Evolutionary conservation across 208 protist species (phyloP), one percentile per base, ranked within the genome.

Genomic region (Vickermania spadyakhi): DNA sequence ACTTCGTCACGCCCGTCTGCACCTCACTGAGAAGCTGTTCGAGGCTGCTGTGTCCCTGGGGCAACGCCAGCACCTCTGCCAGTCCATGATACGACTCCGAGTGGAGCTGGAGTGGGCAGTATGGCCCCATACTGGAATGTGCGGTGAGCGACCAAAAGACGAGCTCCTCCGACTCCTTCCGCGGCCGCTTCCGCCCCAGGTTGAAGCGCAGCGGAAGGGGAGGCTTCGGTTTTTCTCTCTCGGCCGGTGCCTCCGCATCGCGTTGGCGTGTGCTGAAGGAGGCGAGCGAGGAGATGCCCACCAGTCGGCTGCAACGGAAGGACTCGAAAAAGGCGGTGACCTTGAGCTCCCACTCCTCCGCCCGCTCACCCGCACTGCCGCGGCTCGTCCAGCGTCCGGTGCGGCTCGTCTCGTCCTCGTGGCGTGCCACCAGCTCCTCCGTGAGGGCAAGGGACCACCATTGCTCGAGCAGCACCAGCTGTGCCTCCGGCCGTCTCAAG

Each of bases 401-500:
- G 7, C 51, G 18, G 5, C 51, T 21, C 18, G 7, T 18, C 28
- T 36, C 25, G 11, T 36, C 54, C 54, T 13, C 25, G 28, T 58
- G 7, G 28, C 14, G 28, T 36, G 29, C 56, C 23, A 7, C 23
- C 13, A 14, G 5, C 4, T 28, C 27, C 14, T 42, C 3, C 18
- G 52, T 26, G 2, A 53, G 42, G 1, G 36, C 36, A 13, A 72
- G 18, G 3, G 25, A 26, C 69, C 69, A 81, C 18, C 72, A n/a
- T 21, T 60, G 61, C 14, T 71, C 62, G 3, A 71, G 62, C 25
- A 79, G 69, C 23, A 63, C 60, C 0, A 89, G 70, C 41, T 82
- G 66, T 25, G 70, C 50, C 3, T 61, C 59, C 27, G 81, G 81
- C 26, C 78, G 64, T 21, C 77, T 70, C 45, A 89, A 68, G 25